A percentile compares a stretch with the other conserved stretches of the same genome.
These are phyloP conservation scores for Mortierella sp. DNA, from an alignment of 371 early-diverging fungal species.

Conservation along the genomic window DNA sequence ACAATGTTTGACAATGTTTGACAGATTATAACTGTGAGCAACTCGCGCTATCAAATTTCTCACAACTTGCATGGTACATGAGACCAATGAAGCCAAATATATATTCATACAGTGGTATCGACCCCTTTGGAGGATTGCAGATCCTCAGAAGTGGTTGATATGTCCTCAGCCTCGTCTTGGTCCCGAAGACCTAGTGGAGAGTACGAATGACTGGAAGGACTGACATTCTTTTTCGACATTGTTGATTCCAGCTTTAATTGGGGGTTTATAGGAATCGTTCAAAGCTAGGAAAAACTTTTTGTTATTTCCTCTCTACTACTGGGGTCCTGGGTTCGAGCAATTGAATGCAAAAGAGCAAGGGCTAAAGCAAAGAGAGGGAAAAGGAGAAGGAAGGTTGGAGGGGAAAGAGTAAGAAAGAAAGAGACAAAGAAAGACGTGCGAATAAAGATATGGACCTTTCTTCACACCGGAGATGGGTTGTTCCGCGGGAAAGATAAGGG, in stretches of 20 bases:
- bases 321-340: background rate
- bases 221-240: slow-evolving; percentile 24
- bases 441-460: background rate
- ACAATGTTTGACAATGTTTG: too few species aligned
- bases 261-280: slow-evolving; percentile 8
- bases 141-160: background rate
- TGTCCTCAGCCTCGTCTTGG: background rate
- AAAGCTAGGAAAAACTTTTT: background rate
- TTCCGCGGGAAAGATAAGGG: background rate
- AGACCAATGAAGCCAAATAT: too few species aligned
- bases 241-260: background rate
- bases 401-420: background rate
- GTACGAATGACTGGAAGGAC: slow-evolving; percentile 27
- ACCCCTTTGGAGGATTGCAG: background rate
- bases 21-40: too few species aligned
- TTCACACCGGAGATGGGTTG: background rate
- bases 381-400: background rate
- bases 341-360: background rate
- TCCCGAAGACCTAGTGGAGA: slow-evolving; percentile 22
- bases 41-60: too few species aligned
- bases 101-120: background rate
- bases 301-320: background rate
- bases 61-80: too few species aligned
- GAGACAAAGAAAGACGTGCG: background rate
- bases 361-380: background rate